These are phyloP conservation scores for Adansonia digitata DNA, from an alignment of 345 rosid species.

Conservation along the genomic window DNA sequence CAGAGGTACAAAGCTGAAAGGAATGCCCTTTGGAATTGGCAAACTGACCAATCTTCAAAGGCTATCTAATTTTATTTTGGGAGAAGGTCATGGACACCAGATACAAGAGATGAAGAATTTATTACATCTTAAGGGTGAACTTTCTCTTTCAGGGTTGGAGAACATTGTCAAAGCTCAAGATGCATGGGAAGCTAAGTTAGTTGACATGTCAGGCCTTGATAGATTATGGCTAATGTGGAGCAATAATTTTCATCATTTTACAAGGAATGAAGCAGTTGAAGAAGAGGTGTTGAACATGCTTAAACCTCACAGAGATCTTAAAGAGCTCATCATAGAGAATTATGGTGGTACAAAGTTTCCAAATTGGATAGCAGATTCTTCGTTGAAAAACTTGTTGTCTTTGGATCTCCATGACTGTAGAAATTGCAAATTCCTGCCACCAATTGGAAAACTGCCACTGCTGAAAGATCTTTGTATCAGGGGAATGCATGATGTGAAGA, in stretches of 20 bases:
- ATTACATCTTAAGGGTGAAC: constrained; percentile 12
- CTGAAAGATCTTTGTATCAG: constrained; percentile 17
- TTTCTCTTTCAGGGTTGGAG: constrained; percentile 15
- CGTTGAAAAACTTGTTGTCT: constrained; percentile 3
- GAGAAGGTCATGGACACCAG: constrained; percentile 2
- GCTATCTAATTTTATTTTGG: constrained; percentile 8
- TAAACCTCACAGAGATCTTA: constrained; percentile 3
- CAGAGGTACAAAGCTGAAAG: not conserved
- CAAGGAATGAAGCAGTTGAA: not conserved
- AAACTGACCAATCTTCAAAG: not conserved
- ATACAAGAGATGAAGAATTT: constrained; percentile 7
- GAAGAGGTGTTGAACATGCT: constrained; percentile 11
- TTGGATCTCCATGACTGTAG: constrained; percentile 9
- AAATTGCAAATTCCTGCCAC: constrained; percentile 1
- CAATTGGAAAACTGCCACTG: constrained; percentile 12
- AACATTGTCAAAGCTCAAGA: constrained; percentile 17
- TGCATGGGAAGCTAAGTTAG: constrained; percentile 15
- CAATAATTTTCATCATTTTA: not conserved
- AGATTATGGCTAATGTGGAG: not conserved
- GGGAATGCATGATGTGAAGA: constrained; percentile 11
- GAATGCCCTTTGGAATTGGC: constrained; percentile 6
- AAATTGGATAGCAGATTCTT: constrained; percentile 10
- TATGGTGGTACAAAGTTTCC: constrained; percentile 5
- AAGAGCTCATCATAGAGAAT: not conserved
- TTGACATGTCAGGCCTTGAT: constrained; percentile 4